Evolutionary conservation across 768 basidiomycete genomes (phyloP), one percentile per base, ranked within the genome.

Genomic region (Mycena belliarum): DNA sequence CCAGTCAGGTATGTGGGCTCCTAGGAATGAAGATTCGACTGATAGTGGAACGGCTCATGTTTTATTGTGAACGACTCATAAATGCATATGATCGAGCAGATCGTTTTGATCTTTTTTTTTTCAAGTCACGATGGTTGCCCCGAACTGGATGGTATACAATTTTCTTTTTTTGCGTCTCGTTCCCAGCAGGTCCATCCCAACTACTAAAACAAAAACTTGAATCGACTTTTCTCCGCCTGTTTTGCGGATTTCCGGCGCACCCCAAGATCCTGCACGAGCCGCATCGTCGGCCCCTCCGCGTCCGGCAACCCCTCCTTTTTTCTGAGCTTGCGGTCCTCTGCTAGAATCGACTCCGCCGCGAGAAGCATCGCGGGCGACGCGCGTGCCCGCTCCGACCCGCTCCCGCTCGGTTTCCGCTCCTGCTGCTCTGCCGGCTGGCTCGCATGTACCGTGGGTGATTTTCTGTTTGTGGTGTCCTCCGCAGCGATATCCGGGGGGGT

Each of bases 291-390:
- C 29, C 48, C 43, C 61, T 4, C 33, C 21, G 24, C 28, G 18
- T 45, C 3, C 38, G 52, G 38, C 40, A 57, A 9, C 9, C 52
- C 49, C 49, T 50, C 49, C 53, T 63, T 59, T 33, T 57, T 59
- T 15, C 54, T 40, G 51, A 52, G 49, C 28, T 60, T 55, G 4
- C 43, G 21, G 24, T 56, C 58, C 41, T 63, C 62, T 41, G 52
- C 37, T 9, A 56, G 41, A 0, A 63, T 12, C n/a, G 62, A 56
- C 35, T 63, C 54, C 15, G 62, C 57, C n/a, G 62, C 62, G 14
- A 60, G 51, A 24, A 35, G 43, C 54, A 56, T 60, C 24, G 25
- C 33, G 6, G 49, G 45, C 7, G 62, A 60, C 54, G 56, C 49
- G 20, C 18, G 40, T 26, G 35, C 20, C 18, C 40, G 18, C 20